phyloP scores from a whole-genome alignment of 1,284 basidiomycete species.

The Puccinia triticina region DNA sequence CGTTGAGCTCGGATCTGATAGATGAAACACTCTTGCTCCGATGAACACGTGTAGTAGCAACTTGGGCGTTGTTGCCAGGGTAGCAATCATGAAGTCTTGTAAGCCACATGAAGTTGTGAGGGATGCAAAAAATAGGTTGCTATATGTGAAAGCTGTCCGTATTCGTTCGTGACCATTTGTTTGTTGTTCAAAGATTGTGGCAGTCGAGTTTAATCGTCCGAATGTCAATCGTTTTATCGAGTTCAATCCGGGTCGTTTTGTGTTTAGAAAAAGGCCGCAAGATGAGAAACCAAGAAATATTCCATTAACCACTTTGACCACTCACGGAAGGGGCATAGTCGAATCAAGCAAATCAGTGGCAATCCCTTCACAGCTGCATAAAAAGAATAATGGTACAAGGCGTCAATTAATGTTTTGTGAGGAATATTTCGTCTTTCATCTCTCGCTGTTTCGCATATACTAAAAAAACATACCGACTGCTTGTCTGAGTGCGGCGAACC shows the following conservation, averaged over 20 bases:
- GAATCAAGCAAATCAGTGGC: slow-evolving; percentile 45
- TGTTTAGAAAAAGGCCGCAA: not conserved
- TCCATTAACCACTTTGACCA: not conserved
- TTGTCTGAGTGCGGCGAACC: slow-evolving; percentile 44
- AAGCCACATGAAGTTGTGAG: slow-evolving; percentile 46
- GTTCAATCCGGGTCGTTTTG: not conserved
- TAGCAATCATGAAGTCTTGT: slow-evolving; percentile 40
- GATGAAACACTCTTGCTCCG: slow-evolving; percentile 37
- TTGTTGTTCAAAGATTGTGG: not conserved
- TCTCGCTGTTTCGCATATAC: not conserved
- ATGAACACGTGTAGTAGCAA: slow-evolving; percentile 47
- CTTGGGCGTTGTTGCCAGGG: slow-evolving; percentile 39
- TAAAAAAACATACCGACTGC: slow-evolving; percentile 27
- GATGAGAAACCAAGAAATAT: not conserved
- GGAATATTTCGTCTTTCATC: not conserved
- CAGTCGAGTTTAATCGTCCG: not conserved
- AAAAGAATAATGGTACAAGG: not conserved
- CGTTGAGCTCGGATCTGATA: slow-evolving; percentile 37
- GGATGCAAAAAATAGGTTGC: slow-evolving; percentile 49
- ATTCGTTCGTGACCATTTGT: not conserved
- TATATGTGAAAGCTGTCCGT: slow-evolving; percentile 42
- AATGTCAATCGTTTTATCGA: not conserved
- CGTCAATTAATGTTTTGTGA: not conserved
- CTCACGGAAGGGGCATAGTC: slow-evolving; percentile 51
- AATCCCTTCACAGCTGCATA: slow-evolving; percentile 42